Evolutionary conservation across 2,329 filamentous ascomycete genomes (phyloP), one percentile per base, ranked within the genome.

Genomic region (Xylogone sp.): DNA sequence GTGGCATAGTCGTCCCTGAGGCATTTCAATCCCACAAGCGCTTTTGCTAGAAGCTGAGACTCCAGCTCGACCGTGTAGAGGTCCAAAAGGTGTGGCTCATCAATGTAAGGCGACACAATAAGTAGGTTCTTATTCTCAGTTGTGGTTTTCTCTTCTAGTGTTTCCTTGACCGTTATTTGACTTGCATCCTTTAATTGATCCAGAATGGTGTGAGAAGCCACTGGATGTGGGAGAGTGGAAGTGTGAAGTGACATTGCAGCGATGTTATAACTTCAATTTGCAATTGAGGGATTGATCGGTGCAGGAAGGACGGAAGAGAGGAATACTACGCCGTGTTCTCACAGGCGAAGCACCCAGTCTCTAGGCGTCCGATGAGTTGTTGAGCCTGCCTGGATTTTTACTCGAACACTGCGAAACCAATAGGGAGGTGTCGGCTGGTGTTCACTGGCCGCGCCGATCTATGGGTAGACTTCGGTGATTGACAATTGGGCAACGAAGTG

Each of bases 31-130:
- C 74, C 72, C 22, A 81, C 80, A 53, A 96, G 74, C 1, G 90
- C 87, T 53, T 82, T 77, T 4, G 90, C 86, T 49, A 96, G 75
- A 48, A 95, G 75, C 9, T 77, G 79, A 56, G 84, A 85, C 56
- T 88, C 79, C 0, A 70, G 70, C 55, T 88, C 78, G 6, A 96
- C 75, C 2, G 77, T 82, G 44, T 75, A 69, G 52, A 96, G 76
- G 64, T 92, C 83, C 29, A 96, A 81, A 46, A 89, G 81, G 67
- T 96, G 90, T 2, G 79, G 74, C 22, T 73, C 68, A 42, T 84
- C 82, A 9, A 82, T 81, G 67, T 96, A 96, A 1, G 90, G 90
- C 1, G 91, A 96, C 55, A 84, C 78, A 42, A 87, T 74, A 43
- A 94, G 71, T 61, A 67, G 71, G 55, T 61, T 55, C 9, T 56